Base-by-base conservation (phyloP, 2,329 filamentous ascomycete species). In the Chalaropsis thielavioides region DNA sequence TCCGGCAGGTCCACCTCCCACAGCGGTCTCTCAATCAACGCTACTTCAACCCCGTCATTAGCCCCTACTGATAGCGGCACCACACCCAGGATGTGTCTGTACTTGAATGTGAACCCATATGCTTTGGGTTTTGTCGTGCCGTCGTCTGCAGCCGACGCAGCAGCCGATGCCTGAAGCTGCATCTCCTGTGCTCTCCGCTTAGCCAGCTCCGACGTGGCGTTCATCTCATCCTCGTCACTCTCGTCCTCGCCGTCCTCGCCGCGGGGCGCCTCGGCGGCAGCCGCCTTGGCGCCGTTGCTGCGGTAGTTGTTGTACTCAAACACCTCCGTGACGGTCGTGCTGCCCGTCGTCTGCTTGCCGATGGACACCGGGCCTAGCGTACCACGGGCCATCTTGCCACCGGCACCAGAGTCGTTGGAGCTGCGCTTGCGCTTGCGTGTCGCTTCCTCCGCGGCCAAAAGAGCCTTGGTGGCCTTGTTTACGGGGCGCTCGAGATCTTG, bases 21-120 rank as follows among this genome's bases (percentile, higher is more conserved):
- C 70, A 85, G 80, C 22, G 92, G 92, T 71, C 92, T 80, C 78
- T 97, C 92, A 15, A 97, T 85, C 62, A 97, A 78, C 1, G 90
- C 92, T 59, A 96, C 88, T 75, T 99, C 94, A 3, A 88, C 74
- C 70, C 74, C 67, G 69, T 73, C 72, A 31, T 76, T 73, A 22
- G 69, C 70, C 63, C 72, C 72, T 38, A 70, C 70, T 19, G 69
- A 70, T 68, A 81, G 74, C 54, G 78, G 77, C 43, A 83, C 80
- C 44, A 85, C 76, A 64, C 92, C 94, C 68, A 99, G 79, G 70
- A 99, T 91, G n/a, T 92, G 89, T 66, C 92, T 83, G 75, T 97
- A 99, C 75, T 95, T 95, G 79, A 88, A 91, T 4, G 92, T 95
- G 72, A 86, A 84, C 90, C 91, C 97, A 76, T 77, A 82, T 68